phyloP scores from a whole-genome alignment of 306 rosid genomes.

The Arachis stenosperma region DNA sequence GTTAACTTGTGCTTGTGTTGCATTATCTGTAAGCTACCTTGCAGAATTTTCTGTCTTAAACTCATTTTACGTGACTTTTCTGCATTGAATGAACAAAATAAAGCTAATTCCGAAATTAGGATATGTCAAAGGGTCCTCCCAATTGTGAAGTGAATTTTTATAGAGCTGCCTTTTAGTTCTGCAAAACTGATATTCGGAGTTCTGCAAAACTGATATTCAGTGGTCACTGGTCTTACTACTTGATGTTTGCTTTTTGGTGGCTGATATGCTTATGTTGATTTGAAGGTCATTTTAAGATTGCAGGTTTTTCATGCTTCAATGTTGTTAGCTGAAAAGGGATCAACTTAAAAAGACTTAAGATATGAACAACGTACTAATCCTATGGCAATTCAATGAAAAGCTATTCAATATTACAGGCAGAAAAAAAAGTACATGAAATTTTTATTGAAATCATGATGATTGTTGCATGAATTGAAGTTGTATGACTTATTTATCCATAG shows the following conservation, averaged over 20 bases:
- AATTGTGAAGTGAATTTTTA: conserved; percentile 22
- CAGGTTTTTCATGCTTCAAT: conserved; percentile 20
- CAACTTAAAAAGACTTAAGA: conserved; percentile 10
- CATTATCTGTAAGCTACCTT: conserved; percentile 11
- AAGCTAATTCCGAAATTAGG: conserved; percentile 28
- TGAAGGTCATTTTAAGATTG: conserved; percentile 5
- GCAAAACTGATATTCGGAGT: background rate
- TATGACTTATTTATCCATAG: background rate
- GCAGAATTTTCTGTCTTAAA: conserved; percentile 19
- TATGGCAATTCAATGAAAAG: conserved; percentile 25
- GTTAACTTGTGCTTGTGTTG: conserved; percentile 28
- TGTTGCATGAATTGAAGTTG: background rate
- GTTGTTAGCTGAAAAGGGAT: conserved; percentile 21
- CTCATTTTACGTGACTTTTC: conserved; percentile 32
- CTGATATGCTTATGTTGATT: conserved; percentile 22
- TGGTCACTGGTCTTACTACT: conserved; percentile 3
- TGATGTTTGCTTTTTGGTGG: background rate
- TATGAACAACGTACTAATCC: conserved; percentile 16
- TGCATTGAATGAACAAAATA: conserved; percentile 11
- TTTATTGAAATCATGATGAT: background rate
- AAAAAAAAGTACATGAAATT: background rate
- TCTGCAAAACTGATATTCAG: background rate
- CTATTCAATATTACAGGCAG: background rate
- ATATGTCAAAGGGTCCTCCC: background rate
- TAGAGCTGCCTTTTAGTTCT: conserved; percentile 15